Conservation (phyloP, 2,329 filamentous ascomycete species). For the Hypoxylon sp. region DNA sequence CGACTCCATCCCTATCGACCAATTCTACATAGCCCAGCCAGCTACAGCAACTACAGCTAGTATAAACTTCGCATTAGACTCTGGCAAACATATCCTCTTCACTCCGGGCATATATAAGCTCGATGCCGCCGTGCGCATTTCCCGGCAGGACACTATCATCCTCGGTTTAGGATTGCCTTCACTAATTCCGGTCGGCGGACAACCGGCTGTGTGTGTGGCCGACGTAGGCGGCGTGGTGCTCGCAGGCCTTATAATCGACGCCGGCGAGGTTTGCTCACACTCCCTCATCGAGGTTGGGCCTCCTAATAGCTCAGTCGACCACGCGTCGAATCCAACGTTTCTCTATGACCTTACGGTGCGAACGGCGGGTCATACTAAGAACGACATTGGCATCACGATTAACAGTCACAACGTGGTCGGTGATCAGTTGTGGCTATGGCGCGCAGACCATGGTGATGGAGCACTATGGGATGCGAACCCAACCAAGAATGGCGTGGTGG, state of each 20-base stretch:
- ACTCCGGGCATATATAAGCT: constrained; percentile 52
- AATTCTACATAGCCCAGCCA: constrained; percentile 49
- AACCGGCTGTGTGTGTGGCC: constrained; percentile 45
- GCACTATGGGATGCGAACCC: constrained; percentile 50
- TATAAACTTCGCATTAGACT: constrained; percentile 49
- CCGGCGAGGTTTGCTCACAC: constrained; percentile 45
- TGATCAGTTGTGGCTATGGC: constrained; percentile 53
- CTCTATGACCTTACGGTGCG: constrained; percentile 53
- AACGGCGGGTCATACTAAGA: constrained; percentile 47
- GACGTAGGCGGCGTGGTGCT: constrained; percentile 52
- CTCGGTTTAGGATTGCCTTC: constrained; percentile 51
- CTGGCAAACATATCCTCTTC: constrained; percentile 50
- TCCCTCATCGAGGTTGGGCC: constrained; percentile 50
- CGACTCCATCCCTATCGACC: constrained; percentile 47
- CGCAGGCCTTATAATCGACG: constrained; percentile 52
- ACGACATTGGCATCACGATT: constrained; percentile 50
- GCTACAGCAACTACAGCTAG: constrained; percentile 40
- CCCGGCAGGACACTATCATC: constrained; percentile 47
- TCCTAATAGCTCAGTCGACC: constrained; percentile 40
- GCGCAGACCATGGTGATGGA: constrained; percentile 51
- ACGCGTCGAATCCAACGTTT: constrained; percentile 50
- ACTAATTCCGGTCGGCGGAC: constrained; percentile 47
- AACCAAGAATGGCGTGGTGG: constrained; percentile 50
- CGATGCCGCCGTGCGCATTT: constrained; percentile 46
- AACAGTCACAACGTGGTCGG: constrained; percentile 51